A percentile compares a stretch with the other conserved stretches of the same genome.
Evolutionary conservation across 2,329 filamentous ascomycete genomes (phyloP).

Genomic region (Fonsecaea multimorphosa): DNA sequence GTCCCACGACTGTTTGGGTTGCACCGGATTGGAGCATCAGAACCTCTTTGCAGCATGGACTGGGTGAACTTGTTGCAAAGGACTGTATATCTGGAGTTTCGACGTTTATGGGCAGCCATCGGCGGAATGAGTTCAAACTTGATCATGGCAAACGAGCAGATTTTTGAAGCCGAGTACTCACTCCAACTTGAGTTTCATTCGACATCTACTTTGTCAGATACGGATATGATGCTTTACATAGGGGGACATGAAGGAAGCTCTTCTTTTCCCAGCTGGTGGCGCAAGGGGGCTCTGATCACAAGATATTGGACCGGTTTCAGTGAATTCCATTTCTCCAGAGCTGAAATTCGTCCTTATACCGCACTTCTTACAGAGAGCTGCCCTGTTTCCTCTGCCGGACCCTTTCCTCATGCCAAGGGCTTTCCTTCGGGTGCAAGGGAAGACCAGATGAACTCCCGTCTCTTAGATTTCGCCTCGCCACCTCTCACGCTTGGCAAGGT

Average conservation of each 20-base stretch:
- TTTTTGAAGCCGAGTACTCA: neutral
- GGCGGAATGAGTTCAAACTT: neutral
- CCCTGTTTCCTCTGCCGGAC: neutral
- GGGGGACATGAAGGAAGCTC: neutral
- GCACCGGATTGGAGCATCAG: neutral
- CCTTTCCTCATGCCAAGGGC: neutral
- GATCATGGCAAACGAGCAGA: neutral
- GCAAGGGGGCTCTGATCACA: neutral
- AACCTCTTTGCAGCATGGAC: neutral
- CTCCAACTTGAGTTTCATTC: neutral
- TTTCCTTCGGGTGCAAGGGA: neutral
- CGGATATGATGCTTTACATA: neutral
- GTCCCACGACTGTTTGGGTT: neutral
- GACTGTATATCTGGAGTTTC: neutral
- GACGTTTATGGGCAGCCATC: neutral
- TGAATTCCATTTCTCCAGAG: neutral
- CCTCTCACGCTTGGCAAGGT: too few relatives aligned
- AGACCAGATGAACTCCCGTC: neutral
- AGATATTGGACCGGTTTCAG: neutral
- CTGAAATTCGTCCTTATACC: neutral
- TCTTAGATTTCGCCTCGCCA: neutral
- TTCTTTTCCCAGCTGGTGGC: neutral
- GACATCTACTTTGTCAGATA: neutral
- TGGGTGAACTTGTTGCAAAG: neutral
- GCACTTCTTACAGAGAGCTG: neutral